Percentiles rank a stretch among this genome's conserved stretches.
phyloP scores from a whole-genome alignment of 352 stramenopile genomes.

The Pythium brassicae region DNA sequence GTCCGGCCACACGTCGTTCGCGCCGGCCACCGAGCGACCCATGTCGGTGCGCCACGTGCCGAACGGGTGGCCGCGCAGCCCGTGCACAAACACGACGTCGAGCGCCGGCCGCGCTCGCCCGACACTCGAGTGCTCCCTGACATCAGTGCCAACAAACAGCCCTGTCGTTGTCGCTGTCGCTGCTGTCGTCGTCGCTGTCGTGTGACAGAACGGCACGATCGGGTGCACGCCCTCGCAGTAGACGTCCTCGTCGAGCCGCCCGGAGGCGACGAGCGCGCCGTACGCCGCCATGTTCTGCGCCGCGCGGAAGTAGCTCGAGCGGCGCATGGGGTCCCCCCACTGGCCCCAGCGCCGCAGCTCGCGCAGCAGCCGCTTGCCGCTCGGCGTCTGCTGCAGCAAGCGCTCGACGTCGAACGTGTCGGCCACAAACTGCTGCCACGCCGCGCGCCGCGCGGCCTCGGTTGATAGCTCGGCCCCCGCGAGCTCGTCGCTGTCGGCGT shows the following conservation, averaged over 20 bases:
- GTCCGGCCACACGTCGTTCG: slow-evolving; percentile 75
- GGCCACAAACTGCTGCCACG: slow-evolving; percentile 25
- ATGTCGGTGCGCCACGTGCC: slow-evolving; percentile 82
- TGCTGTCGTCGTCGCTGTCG: background rate
- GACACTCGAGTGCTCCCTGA: background rate
- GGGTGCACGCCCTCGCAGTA: slow-evolving; percentile 80
- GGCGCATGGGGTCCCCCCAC: slow-evolving; percentile 54
- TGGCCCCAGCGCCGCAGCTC: slow-evolving; percentile 36
- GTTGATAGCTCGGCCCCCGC: no score
- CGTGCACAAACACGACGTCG: slow-evolving; percentile 84
- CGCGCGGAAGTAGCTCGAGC: slow-evolving; percentile 75
- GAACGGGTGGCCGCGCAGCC: slow-evolving; percentile 74
- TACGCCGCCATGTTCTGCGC: slow-evolving; percentile 63
- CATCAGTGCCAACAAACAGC: no score
- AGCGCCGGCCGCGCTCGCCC: slow-evolving; percentile 16
- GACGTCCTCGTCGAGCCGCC: slow-evolving; percentile 32
- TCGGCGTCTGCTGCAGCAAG: slow-evolving; percentile 35
- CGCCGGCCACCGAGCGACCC: slow-evolving; percentile 42
- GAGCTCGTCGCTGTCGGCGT: no score
- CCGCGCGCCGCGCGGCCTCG: background rate
- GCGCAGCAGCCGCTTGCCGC: slow-evolving; percentile 37
- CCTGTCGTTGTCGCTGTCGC: background rate
- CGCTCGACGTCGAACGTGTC: slow-evolving; percentile 56
- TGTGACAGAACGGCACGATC: slow-evolving; percentile 35
- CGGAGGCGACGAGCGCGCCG: slow-evolving; percentile 31